phyloP scores from a whole-genome alignment of 805 yeast species.

The Pichia kluyveri region DNA sequence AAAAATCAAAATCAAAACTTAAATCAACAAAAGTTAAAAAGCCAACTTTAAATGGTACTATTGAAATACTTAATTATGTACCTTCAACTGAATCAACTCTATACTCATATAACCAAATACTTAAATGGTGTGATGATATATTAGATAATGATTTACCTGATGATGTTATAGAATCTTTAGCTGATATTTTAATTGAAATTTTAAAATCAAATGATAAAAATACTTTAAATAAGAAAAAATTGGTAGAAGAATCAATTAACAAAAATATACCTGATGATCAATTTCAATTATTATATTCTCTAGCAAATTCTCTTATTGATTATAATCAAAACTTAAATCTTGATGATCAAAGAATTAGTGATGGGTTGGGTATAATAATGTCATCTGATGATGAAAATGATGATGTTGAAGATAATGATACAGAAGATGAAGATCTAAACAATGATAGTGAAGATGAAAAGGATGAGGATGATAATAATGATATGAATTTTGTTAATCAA shows the following conservation, averaged over 20 bases:
- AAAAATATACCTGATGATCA: constrained; percentile 31
- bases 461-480: constrained; percentile 7
- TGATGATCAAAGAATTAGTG: constrained; percentile 22
- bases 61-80: constrained; percentile 48
- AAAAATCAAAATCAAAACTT: constrained; percentile 2
- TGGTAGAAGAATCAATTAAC: constrained; percentile 43
- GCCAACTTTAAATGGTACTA: constrained; percentile 25
- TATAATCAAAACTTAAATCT: constrained; percentile 22
- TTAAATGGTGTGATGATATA: constrained; percentile 46
- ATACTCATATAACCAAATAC: constrained; percentile 44
- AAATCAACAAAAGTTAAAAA: constrained; percentile 3
- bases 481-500: constrained; percentile 23
- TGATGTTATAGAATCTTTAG: constrained; percentile 59
- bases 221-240: constrained; percentile 37
- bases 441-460: constrained; percentile 19
- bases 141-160: constrained; percentile 70
- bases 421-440: constrained; percentile 21
- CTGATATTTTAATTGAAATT: constrained; percentile 53
- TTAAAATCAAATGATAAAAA: constrained; percentile 38
- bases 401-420: constrained; percentile 22
- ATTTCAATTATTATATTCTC: constrained; percentile 36
- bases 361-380: constrained; percentile 25
- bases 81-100: constrained; percentile 52
- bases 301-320: constrained; percentile 44
- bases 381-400: constrained; percentile 32